Percentiles rank a stretch among this genome's conserved stretches.
phyloP scores from a whole-genome alignment of 2,329 filamentous ascomycete species.

The Exophiala dermatitidis region DNA sequence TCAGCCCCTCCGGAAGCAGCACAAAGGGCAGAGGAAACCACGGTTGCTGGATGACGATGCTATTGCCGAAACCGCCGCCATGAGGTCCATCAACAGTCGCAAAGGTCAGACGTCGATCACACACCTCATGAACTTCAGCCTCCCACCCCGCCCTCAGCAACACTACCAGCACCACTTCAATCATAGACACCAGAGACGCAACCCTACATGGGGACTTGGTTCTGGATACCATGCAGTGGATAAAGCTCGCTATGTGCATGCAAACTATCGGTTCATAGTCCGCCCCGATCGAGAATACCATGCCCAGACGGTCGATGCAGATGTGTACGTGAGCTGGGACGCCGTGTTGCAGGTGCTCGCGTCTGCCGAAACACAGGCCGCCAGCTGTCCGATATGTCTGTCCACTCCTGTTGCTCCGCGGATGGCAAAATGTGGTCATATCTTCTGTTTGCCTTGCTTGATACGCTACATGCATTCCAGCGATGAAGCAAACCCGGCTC shows the following conservation, averaged over 20 bases:
- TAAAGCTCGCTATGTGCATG: slow-evolving; percentile 87
- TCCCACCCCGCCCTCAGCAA: slow-evolving; percentile 63
- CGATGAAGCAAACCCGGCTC: slow-evolving; percentile 54
- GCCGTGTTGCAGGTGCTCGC: slow-evolving; percentile 86
- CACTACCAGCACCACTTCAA: slow-evolving; percentile 47
- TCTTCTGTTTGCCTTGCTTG: slow-evolving; percentile 88
- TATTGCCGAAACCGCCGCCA: slow-evolving; percentile 68
- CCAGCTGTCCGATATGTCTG: slow-evolving; percentile 90
- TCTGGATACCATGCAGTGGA: slow-evolving; percentile 86
- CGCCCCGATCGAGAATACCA: slow-evolving; percentile 73
- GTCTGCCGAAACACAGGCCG: slow-evolving; percentile 77
- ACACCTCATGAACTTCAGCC: slow-evolving; percentile 85
- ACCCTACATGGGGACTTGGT: slow-evolving; percentile 74
- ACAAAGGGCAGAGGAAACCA: slow-evolving; percentile 72
- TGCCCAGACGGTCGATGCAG: slow-evolving; percentile 74
- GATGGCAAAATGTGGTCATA: slow-evolving; percentile 96
- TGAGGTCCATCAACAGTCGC: slow-evolving; percentile 59
- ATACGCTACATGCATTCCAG: slow-evolving; percentile 93
- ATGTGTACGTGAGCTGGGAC: slow-evolving; percentile 84
- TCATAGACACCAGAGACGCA: slow-evolving; percentile 56
- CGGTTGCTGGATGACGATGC: slow-evolving; percentile 73
- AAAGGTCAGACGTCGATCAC: slow-evolving; percentile 96
- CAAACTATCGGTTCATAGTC: slow-evolving; percentile 96
- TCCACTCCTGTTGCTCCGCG: slow-evolving; percentile 86
- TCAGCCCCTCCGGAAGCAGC: slow-evolving; percentile 71